phyloP scores from a whole-genome alignment of 2,329 filamentous ascomycete genomes.

The Ceratocystis albifundus region DNA sequence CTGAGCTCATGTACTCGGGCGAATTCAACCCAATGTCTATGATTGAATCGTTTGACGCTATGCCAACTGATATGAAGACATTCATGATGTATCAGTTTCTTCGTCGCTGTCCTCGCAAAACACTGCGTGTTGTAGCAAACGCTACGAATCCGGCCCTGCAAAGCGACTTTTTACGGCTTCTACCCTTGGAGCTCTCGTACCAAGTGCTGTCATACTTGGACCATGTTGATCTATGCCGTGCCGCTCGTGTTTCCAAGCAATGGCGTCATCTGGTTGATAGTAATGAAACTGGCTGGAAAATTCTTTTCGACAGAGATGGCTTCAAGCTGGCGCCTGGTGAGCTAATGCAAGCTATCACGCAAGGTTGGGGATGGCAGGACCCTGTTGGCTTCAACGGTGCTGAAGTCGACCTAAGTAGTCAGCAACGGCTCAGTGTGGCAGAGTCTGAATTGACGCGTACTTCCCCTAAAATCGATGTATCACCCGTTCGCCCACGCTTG shows the following conservation, averaged over 20 bases:
- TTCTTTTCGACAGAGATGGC: constrained; percentile 73
- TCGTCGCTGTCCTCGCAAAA: constrained; percentile 74
- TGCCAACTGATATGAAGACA: constrained; percentile 83
- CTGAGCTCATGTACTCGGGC: not conserved
- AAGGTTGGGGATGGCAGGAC: constrained; percentile 98
- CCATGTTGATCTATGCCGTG: constrained; percentile 71
- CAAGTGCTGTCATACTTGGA: constrained; percentile 83
- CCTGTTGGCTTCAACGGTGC: constrained; percentile 61
- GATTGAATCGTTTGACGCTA: constrained; percentile 78
- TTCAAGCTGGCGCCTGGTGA: constrained; percentile 70
- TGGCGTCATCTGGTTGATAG: constrained; percentile 87
- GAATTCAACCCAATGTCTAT: constrained; percentile 74
- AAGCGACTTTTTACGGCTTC: constrained; percentile 75
- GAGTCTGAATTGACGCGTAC: constrained; percentile 37
- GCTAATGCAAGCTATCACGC: constrained; percentile 68
- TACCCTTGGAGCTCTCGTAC: constrained; percentile 77
- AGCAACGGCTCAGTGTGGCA: constrained; percentile 41
- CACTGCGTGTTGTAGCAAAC: constrained; percentile 76
- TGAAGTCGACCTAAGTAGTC: constrained; percentile 66
- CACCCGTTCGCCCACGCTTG: constrained; percentile 23
- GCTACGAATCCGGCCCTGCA: constrained; percentile 89
- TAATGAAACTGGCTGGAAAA: constrained; percentile 93
- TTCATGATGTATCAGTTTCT: constrained; percentile 96
- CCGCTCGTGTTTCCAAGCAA: constrained; percentile 84
- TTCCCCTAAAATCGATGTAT: constrained; percentile 10